Conservation (phyloP, 805 yeast species). For the Lachancea mirantina region DNA sequence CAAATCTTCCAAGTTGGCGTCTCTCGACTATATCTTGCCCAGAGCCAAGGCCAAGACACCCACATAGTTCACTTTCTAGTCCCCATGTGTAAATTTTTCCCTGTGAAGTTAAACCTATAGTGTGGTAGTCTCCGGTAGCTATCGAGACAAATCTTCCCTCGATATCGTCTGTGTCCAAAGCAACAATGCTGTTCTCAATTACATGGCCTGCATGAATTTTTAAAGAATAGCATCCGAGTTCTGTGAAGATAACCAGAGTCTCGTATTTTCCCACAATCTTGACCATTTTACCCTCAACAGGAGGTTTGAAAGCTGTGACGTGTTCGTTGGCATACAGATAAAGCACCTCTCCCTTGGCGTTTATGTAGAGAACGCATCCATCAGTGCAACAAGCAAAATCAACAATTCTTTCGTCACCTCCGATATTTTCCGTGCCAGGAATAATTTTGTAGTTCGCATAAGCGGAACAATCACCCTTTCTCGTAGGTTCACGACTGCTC, state of each 20-base stretch:
- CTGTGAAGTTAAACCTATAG: constrained; percentile 48
- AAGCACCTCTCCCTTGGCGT: constrained; percentile 36
- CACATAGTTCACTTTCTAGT: constrained; percentile 50
- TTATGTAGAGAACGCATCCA: constrained; percentile 45
- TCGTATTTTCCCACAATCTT: constrained; percentile 51
- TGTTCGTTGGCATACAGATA: constrained; percentile 27
- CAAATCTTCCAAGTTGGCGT: constrained; percentile 26
- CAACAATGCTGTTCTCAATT: constrained; percentile 9
- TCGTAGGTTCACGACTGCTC: constrained; percentile 34
- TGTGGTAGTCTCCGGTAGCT: constrained; percentile 68
- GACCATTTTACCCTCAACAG: constrained; percentile 33
- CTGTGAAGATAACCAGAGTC: constrained; percentile 49
- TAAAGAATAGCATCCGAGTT: constrained; percentile 34
- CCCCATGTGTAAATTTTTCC: constrained; percentile 68
- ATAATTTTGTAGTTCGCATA: constrained; percentile 37
- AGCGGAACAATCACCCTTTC: constrained; percentile 26
- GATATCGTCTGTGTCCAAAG: constrained; percentile 29
- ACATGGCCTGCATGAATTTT: constrained; percentile 16
- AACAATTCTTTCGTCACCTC: constrained; percentile 33
- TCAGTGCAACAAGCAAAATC: constrained; percentile 49
- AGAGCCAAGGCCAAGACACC: constrained; percentile 63
- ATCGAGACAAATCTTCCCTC: constrained; percentile 45
- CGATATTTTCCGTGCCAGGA: constrained; percentile 38
- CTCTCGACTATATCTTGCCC: constrained; percentile 17
- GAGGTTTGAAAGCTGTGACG: constrained; percentile 16